Base-by-base conservation (phyloP, 805 yeast genomes). In the Cyberlindnera mycetangii region DNA sequence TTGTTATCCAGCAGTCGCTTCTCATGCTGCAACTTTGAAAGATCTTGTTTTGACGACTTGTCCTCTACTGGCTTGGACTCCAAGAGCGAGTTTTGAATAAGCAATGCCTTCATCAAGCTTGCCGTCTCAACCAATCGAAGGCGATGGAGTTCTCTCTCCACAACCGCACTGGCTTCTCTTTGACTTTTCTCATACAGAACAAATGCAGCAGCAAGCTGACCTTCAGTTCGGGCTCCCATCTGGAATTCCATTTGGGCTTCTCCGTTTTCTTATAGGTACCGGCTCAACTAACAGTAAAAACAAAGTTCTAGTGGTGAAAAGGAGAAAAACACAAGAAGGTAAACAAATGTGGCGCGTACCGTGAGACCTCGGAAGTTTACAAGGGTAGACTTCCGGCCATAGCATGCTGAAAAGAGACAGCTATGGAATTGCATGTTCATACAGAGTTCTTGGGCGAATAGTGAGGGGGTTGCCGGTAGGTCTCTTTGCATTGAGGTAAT, bases 1-100 rank as follows among this genome's bases (percentile, higher is more conserved):
- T 51, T 58, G 35, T 38, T 52, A 34, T 58, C 63, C 19, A 52
- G 25, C 2, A 54, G 42, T 37, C 51, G 53, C 48, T 51, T 58
- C 45, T 54, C 61, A 31, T 54, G 56, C 15, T 45, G 50, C 1
- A 43, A 7, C 35, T 53, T 59, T 2, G 41, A 22, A 7, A 56
- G 12, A 18, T 52, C 61, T n/a, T 52, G 56, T 27, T 56, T 54
- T n/a, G 49, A 28, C 12, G 47, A 41, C 15, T 45, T 44, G 12
- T 45, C 43, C 4, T 53, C 5, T 54, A 54, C 27, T 53, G 49
- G 22, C 10, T 32, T 39, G 7, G 44, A 24, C 6, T 54, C 61
- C 2, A 56, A 25, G 1, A 38, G 33, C 3, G 25, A 3, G 37
- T 57, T 58, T 41, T 58, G 59, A 3, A 36, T 35, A 8, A 59